Conservation (phyloP, 352 stramenopile species). For the Saprolegnia parasitica region DNA sequence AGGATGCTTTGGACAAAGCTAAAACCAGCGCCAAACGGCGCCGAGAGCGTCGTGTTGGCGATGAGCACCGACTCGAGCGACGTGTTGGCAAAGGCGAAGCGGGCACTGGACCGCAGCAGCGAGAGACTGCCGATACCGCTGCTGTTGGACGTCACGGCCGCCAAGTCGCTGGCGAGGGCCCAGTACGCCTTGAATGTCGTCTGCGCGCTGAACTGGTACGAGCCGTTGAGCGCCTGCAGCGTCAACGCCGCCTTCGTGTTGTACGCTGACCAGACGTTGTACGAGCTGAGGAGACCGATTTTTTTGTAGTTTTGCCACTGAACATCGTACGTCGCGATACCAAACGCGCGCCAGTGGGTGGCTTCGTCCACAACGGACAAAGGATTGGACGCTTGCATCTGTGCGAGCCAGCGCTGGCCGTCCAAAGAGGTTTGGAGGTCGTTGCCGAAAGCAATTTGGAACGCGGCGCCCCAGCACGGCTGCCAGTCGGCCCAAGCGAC, state of each 20-base stretch:
- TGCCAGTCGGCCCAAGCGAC: neutral
- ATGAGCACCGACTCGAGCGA: neutral
- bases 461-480: neutral
- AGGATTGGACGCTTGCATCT: neutral
- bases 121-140: neutral
- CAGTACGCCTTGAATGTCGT: neutral
- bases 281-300: neutral
- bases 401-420: neutral
- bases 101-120: neutral
- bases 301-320: neutral
- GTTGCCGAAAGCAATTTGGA: neutral
- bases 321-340: neutral
- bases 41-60: neutral
- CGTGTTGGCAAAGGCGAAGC: neutral
- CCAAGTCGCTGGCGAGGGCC: neutral
- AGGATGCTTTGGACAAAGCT: neutral
- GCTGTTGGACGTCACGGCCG: neutral
- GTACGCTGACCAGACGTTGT: neutral
- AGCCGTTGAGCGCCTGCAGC: neutral
- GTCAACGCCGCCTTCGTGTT: neutral
- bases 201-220: neutral
- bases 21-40: neutral
- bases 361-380: slow-evolving; percentile 2
- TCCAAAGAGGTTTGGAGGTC: neutral
- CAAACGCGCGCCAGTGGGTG: neutral